These are phyloP conservation scores for Botrytis deweyae DNA, from an alignment of 2,329 filamentous ascomycete species.

Conservation along the genomic window DNA sequence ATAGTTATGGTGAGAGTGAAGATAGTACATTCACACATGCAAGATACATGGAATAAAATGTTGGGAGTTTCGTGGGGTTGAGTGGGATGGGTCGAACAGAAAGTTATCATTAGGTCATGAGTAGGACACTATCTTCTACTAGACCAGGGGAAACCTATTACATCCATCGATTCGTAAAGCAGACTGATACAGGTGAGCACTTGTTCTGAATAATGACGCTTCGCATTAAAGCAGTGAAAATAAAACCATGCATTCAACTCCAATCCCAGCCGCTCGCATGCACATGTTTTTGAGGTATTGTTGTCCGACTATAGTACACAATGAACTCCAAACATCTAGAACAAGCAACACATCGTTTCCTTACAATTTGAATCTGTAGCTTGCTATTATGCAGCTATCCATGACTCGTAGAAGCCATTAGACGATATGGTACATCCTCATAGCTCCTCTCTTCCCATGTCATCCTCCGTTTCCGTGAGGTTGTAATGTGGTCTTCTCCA, in stretches of 20 bases:
- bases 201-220: background rate
- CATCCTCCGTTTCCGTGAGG: slow-evolving; percentile 34
- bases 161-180: background rate
- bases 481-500: slow-evolving; percentile 58
- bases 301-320: background rate
- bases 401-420: background rate
- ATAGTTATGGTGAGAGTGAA: background rate
- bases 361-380: background rate
- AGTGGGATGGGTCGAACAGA: background rate
- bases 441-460: background rate
- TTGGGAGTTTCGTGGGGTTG: background rate
- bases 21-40: background rate
- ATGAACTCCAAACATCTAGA: background rate
- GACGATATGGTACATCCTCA: background rate
- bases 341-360: background rate
- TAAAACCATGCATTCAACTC: background rate
- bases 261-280: background rate
- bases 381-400: background rate
- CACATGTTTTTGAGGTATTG: background rate
- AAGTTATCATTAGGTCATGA: background rate
- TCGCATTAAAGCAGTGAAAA: background rate
- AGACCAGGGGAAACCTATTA: background rate
- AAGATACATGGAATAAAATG: background rate
- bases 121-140: background rate
- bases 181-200: background rate